Evolutionary conservation across 768 basidiomycete species (phyloP).

Genomic region (Pisolithus marmoratus): DNA sequence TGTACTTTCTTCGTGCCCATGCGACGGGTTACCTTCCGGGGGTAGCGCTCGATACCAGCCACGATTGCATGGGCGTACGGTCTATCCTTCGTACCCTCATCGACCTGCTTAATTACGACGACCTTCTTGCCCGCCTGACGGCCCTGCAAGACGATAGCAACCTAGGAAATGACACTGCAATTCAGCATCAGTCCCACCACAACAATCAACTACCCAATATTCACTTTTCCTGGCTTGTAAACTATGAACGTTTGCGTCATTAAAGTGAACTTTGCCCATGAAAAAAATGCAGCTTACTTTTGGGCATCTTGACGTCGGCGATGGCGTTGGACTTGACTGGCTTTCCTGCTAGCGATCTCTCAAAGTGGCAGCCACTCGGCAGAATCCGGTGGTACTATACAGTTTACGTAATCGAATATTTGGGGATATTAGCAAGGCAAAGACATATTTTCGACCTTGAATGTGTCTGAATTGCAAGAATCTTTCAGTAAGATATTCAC

Average conservation of each 20-base stretch:
- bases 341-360: not conserved
- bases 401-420: slow-evolving; percentile 17
- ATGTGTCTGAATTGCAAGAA: too few relatives aligned
- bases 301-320: slow-evolving; percentile 39
- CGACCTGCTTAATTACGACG: slow-evolving; percentile 95
- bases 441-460: too few relatives aligned
- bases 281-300: slow-evolving; percentile 24
- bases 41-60: slow-evolving; percentile 97
- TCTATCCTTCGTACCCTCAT: slow-evolving; percentile 94
- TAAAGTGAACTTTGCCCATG: not conserved
- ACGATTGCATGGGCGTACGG: slow-evolving; percentile 98
- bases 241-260: slow-evolving; percentile 40
- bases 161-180: slow-evolving; percentile 37
- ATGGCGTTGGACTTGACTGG: slow-evolving; percentile 18
- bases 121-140: slow-evolving; percentile 99
- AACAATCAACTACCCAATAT: slow-evolving; percentile 1
- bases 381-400: slow-evolving; percentile 23
- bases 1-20: slow-evolving; percentile 97
- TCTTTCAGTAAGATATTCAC: too few relatives aligned
- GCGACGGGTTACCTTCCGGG: slow-evolving; percentile 92
- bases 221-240: slow-evolving; percentile 93
- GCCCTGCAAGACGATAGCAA: slow-evolving; percentile 96
- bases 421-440: too few relatives aligned
- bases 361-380: slow-evolving; percentile 31
- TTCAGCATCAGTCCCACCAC: not conserved